Percentiles rank a stretch among this genome's conserved stretches.
Conservation (phyloP, 192 early-diverging fungal species). For the Backusella australiensis region DNA sequence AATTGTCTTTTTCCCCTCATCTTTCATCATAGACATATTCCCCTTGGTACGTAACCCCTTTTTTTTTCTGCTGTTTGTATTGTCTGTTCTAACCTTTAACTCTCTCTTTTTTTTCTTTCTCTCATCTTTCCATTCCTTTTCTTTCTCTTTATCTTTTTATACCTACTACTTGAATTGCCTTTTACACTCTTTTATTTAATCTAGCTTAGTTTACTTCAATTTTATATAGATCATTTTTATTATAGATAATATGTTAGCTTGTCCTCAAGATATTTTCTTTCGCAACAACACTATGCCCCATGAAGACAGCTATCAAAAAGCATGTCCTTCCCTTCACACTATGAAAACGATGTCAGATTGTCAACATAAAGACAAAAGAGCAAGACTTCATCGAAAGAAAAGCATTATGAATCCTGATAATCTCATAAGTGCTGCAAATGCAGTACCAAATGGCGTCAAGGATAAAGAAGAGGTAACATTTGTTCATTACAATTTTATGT, state of each 20-base stretch:
- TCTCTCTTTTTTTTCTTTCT: neutral
- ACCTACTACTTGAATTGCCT: neutral
- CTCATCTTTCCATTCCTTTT: slow-evolving; percentile 5
- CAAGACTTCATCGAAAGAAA: slow-evolving; percentile 8
- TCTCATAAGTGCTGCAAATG: neutral
- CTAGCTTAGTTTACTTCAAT: neutral
- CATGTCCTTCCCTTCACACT: neutral
- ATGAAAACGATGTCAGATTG: slow-evolving; percentile 1
- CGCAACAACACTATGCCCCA: slow-evolving; percentile 11
- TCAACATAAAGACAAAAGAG: slow-evolving; percentile 12
- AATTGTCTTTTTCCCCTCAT: slow-evolving; percentile 2
- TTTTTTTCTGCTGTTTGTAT: neutral
- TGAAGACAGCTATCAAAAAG: neutral
- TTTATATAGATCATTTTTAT: neutral
- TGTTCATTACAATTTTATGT: neutral
- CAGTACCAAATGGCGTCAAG: slow-evolving; percentile 6
- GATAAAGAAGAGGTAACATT: slow-evolving; percentile 27
- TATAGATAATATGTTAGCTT: slow-evolving; percentile 27
- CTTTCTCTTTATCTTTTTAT: slow-evolving; percentile 8
- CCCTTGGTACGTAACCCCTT: slow-evolving; percentile 2
- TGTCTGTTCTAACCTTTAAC: neutral
- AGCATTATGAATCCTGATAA: neutral
- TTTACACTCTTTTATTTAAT: slow-evolving; percentile 1
- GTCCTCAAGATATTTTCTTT: slow-evolving; percentile 33
- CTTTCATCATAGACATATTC: neutral